Conservation (phyloP, 2,329 filamentous ascomycete species). For the Talaromyces sp. region DNA sequence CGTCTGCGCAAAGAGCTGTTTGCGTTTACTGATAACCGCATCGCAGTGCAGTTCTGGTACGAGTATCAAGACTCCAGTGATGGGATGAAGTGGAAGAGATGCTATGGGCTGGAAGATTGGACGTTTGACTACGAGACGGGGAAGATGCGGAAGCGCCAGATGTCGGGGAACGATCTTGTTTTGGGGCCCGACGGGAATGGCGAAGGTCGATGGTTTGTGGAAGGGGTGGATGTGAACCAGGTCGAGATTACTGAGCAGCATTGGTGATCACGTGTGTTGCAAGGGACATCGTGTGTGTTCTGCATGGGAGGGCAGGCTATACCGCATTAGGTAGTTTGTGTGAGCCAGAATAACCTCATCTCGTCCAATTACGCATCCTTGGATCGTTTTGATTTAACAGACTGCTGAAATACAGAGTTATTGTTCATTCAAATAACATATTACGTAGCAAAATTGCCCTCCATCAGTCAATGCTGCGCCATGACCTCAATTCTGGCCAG, state of each 20-base stretch:
- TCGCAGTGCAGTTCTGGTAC: constrained; percentile 90
- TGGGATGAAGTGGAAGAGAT: constrained; percentile 73
- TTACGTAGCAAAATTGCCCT: neutral
- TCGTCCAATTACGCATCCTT: neutral
- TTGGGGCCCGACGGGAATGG: constrained; percentile 45
- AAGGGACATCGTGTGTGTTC: constrained; percentile 10
- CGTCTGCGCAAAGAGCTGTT: constrained; percentile 80
- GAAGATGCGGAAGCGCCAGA: constrained; percentile 50
- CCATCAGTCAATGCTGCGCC: neutral
- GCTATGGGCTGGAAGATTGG: constrained; percentile 68
- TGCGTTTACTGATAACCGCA: constrained; percentile 70
- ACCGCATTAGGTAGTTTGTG: constrained; percentile 8
- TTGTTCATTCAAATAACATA: neutral
- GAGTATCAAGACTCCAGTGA: constrained; percentile 69
- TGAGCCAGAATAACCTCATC: constrained; percentile 1
- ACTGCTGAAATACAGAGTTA: neutral
- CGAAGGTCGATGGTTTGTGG: constrained; percentile 47
- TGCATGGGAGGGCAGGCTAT: neutral
- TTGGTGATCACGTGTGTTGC: constrained; percentile 29
- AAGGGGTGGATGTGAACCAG: constrained; percentile 44
- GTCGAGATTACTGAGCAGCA: constrained; percentile 37
- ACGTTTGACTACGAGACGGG: constrained; percentile 46
- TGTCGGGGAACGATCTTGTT: constrained; percentile 49
- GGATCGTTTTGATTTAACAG: neutral
- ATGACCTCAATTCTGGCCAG: neutral